Percentiles rank a stretch among this genome's conserved stretches.
Evolutionary conservation across 306 rosid species (phyloP).

Genomic region (Comarum palustre): DNA sequence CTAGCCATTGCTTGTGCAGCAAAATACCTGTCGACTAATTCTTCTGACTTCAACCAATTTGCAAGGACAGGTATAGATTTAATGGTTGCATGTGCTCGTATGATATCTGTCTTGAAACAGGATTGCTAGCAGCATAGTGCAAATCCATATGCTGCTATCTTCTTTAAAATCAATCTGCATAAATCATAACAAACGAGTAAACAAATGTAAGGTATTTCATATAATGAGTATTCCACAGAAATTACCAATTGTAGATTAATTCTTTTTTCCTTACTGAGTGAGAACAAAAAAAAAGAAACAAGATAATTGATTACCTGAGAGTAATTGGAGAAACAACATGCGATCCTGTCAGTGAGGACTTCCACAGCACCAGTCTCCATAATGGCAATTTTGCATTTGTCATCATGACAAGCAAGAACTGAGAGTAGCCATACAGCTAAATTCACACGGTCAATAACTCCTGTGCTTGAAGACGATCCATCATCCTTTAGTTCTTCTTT

Average conservation of each 20-base stretch:
- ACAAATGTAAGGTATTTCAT: conserved; percentile 17
- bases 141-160: conserved; percentile 89
- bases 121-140: conserved; percentile 76
- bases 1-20: conserved; percentile 93
- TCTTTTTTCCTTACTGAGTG: conserved; percentile 9
- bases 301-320: conserved; percentile 65
- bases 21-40: conserved; percentile 74
- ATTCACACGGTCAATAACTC: conserved; percentile 58
- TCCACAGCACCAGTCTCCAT: conserved; percentile 98
- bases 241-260: conserved; percentile 2
- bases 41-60: conserved; percentile 83
- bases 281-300: conserved; percentile 15
- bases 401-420: conserved; percentile 82
- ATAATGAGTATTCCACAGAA: conserved; percentile 17
- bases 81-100: conserved; percentile 78
- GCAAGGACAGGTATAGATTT: conserved; percentile 82
- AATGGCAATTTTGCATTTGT: conserved; percentile 57
- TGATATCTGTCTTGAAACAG: conserved; percentile 90
- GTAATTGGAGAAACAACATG: conserved; percentile 62
- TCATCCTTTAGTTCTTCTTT: conserved; percentile 42
- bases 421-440: conserved; percentile 85
- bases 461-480: conserved; percentile 54
- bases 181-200: conserved; percentile 32
- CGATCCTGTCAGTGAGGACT: conserved; percentile 73
- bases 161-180: conserved; percentile 79